Percentiles rank a stretch among this genome's conserved stretches.
phyloP scores from a whole-genome alignment of 495 filamentous ascomycete genomes.

The Trypethelium eluteriae region DNA sequence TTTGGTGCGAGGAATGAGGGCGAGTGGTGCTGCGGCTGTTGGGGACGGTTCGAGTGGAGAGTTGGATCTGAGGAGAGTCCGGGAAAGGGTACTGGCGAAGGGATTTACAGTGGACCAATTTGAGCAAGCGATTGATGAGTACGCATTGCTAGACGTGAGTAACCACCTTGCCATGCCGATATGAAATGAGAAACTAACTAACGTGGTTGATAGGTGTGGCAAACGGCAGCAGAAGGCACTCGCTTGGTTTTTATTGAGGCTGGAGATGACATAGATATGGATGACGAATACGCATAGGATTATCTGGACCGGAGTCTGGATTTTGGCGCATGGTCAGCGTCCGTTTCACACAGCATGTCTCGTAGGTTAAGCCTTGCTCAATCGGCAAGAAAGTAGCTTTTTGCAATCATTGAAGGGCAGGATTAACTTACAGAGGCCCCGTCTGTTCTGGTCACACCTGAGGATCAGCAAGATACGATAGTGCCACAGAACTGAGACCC shows the following conservation, averaged over 20 bases:
- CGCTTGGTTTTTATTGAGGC: slow-evolving; percentile 73
- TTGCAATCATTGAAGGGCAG: too few relatives aligned
- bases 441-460: too few relatives aligned
- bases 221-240: slow-evolving; percentile 78
- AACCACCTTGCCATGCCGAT: not conserved
- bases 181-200: slow-evolving; percentile 22
- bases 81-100: slow-evolving; percentile 86
- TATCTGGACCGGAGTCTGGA: not conserved
- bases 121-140: slow-evolving; percentile 77
- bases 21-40: slow-evolving; percentile 68
- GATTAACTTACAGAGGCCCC: too few relatives aligned
- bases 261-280: slow-evolving; percentile 50
- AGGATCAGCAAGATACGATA: too few relatives aligned
- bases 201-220: slow-evolving; percentile 67
- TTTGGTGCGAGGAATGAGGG: slow-evolving; percentile 75
- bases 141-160: slow-evolving; percentile 80
- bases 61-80: slow-evolving; percentile 75
- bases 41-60: slow-evolving; percentile 66
- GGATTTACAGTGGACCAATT: slow-evolving; percentile 95
- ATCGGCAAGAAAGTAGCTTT: too few relatives aligned
- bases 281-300: slow-evolving; percentile 27
- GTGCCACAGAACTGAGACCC: too few relatives aligned
- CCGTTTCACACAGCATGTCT: not conserved
- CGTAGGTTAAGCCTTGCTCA: not conserved
- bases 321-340: not conserved